phyloP scores from a whole-genome alignment of 129 eudicot genomes.

The Pseudognaphalium luteoalbum region DNA sequence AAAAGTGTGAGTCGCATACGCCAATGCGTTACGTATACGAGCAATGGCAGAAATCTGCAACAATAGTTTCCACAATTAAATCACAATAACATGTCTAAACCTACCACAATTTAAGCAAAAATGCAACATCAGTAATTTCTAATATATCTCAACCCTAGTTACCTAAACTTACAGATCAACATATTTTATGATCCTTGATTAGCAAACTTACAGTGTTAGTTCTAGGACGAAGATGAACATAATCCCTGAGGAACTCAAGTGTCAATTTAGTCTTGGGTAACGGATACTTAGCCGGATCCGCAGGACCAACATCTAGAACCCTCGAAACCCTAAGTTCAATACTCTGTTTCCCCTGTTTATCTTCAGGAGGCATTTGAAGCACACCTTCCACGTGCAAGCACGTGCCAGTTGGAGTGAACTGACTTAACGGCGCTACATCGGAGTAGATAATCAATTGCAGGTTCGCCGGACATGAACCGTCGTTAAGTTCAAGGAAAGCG shows the following conservation, averaged over 20 bases:
- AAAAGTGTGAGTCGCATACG: slow-evolving; percentile 87
- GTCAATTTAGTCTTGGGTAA: slow-evolving; percentile 72
- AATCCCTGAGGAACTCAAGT: slow-evolving; percentile 70
- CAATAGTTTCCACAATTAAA: neutral
- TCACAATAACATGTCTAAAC: neutral
- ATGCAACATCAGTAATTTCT: neutral
- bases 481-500: slow-evolving; percentile 81
- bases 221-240: slow-evolving; percentile 75
- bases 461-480: slow-evolving; percentile 91
- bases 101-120: neutral
- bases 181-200: no score
- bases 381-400: slow-evolving; percentile 68
- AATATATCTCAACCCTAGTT: neutral
- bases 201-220: slow-evolving; percentile 53
- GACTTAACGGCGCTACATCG: slow-evolving; percentile 44
- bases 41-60: slow-evolving; percentile 80
- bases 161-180: no score
- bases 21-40: slow-evolving; percentile 75
- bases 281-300: slow-evolving; percentile 74
- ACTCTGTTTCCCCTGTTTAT: slow-evolving; percentile 56
- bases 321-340: slow-evolving; percentile 63
- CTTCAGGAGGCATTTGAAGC: slow-evolving; percentile 74
- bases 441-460: slow-evolving; percentile 67
- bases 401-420: slow-evolving; percentile 69
- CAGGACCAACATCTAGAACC: slow-evolving; percentile 58